These are phyloP conservation scores for Piloderma croceum DNA, from an alignment of 768 basidiomycete species.

Conservation along the genomic window DNA sequence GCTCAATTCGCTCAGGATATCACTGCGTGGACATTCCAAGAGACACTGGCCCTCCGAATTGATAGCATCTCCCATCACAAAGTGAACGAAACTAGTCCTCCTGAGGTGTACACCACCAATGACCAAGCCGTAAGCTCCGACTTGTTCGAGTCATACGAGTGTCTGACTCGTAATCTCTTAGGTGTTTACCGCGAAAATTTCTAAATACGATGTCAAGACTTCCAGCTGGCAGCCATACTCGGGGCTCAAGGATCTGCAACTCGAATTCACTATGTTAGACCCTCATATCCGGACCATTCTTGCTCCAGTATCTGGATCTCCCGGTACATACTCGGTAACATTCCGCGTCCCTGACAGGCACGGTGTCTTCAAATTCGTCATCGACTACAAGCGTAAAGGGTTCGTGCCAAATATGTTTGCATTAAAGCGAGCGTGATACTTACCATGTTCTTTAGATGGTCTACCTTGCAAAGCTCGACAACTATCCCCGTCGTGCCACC, in stretches of 20 bases:
- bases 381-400: conserved; percentile 88
- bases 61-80: conserved; percentile 70
- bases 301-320: conserved; percentile 44
- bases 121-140: conserved; percentile 65
- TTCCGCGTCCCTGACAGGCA: conserved; percentile 94
- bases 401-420: conserved; percentile 30
- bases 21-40: conserved; percentile 88
- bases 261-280: conserved; percentile 98
- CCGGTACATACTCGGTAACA: conserved; percentile 70
- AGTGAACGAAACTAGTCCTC: conserved; percentile 54
- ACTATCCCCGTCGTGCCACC: conserved; percentile 89
- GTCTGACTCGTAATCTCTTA: conserved; percentile 23
- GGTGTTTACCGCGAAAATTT: conserved; percentile 73
- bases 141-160: background rate
- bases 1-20: conserved; percentile 67
- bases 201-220: conserved; percentile 53
- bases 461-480: conserved; percentile 66
- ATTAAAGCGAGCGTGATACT: background rate
- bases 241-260: conserved; percentile 71
- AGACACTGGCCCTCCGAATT: conserved; percentile 74
- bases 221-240: conserved; percentile 69
- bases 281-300: conserved; percentile 88
- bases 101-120: conserved; percentile 77
- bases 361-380: conserved; percentile 96
- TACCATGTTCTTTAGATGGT: conserved; percentile 43